Conservation (phyloP, 2,329 filamentous ascomycete species). For the Madurella mycetomatis region DNA sequence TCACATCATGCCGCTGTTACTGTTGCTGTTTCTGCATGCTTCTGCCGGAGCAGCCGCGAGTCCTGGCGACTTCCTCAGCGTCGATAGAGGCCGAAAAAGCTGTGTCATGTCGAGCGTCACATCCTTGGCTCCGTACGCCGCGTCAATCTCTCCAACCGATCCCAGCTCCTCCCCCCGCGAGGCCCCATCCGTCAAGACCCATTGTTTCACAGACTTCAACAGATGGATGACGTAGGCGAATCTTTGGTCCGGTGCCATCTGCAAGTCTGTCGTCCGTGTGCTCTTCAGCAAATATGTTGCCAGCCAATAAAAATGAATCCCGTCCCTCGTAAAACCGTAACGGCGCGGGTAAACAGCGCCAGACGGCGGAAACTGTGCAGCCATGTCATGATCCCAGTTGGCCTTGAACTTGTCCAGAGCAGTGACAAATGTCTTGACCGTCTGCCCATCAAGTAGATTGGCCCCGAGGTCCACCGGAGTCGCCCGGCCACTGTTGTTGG, state of each 20-base stretch:
- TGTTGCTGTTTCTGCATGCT: conserved; percentile 29
- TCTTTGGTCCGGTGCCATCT: conserved; percentile 53
- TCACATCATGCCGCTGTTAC: conserved; percentile 31
- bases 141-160: conserved; percentile 64
- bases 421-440: conserved; percentile 45
- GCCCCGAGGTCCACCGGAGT: conserved; percentile 41
- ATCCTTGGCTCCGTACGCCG: conserved; percentile 59
- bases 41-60: conserved; percentile 41
- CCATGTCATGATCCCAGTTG: conserved; percentile 67
- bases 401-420: conserved; percentile 69
- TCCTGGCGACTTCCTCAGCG: conserved; percentile 40
- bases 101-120: conserved; percentile 67
- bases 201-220: conserved; percentile 55
- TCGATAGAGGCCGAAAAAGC: conserved; percentile 60
- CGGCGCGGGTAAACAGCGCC: conserved; percentile 47
- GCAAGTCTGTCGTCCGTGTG: conserved; percentile 49
- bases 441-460: conserved; percentile 40
- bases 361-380: conserved; percentile 57
- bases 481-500: conserved; percentile 41
- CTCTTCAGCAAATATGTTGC: conserved; percentile 62
- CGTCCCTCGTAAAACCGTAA: conserved; percentile 67
- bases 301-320: conserved; percentile 69
- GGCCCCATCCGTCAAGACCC: conserved; percentile 60
- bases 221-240: conserved; percentile 58
- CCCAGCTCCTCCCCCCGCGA: conserved; percentile 63